Evolutionary conservation across 2,329 filamentous ascomycete genomes (phyloP).

Genomic region (Cryoendolithus antarcticus): DNA sequence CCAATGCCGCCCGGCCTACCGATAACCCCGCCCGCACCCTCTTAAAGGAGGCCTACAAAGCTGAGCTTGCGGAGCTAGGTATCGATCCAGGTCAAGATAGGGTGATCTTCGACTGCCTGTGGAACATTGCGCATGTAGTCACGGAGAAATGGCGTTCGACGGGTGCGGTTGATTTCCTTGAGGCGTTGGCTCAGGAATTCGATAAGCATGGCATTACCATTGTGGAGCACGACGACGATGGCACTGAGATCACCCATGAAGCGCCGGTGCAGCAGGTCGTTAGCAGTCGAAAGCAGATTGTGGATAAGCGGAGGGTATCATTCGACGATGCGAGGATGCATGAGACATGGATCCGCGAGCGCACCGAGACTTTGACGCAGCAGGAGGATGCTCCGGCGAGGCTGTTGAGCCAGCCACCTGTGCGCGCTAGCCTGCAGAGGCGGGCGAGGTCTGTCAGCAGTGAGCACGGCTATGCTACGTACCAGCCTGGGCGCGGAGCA

Average conservation of each 20-base stretch:
- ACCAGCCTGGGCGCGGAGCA: too few relatives aligned
- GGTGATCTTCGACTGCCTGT: slow-evolving; percentile 25
- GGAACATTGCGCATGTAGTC: slow-evolving; percentile 1
- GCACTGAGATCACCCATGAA: too few relatives aligned
- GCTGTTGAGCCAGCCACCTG: neutral
- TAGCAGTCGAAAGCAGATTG: neutral
- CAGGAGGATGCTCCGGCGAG: neutral
- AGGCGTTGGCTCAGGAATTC: too few relatives aligned
- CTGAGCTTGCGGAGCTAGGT: slow-evolving; percentile 57
- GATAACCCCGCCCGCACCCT: slow-evolving; percentile 63
- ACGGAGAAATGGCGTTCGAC: neutral
- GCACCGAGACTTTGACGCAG: slow-evolving; percentile 9
- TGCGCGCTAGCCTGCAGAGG: neutral
- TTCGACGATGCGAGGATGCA: slow-evolving; percentile 45
- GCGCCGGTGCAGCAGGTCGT: too few relatives aligned
- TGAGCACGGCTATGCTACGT: neutral
- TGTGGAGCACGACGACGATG: too few relatives aligned
- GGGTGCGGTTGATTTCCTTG: neutral
- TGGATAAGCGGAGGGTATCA: slow-evolving; percentile 36
- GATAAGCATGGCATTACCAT: too few relatives aligned
- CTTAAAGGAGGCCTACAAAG: slow-evolving; percentile 63
- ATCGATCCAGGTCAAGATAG: slow-evolving; percentile 62
- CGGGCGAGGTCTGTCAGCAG: neutral
- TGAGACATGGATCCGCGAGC: slow-evolving; percentile 32
- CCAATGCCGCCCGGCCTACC: slow-evolving; percentile 46